phyloP scores from a whole-genome alignment of 2,329 filamentous ascomycete species.

The Colletotrichum sublineola region DNA sequence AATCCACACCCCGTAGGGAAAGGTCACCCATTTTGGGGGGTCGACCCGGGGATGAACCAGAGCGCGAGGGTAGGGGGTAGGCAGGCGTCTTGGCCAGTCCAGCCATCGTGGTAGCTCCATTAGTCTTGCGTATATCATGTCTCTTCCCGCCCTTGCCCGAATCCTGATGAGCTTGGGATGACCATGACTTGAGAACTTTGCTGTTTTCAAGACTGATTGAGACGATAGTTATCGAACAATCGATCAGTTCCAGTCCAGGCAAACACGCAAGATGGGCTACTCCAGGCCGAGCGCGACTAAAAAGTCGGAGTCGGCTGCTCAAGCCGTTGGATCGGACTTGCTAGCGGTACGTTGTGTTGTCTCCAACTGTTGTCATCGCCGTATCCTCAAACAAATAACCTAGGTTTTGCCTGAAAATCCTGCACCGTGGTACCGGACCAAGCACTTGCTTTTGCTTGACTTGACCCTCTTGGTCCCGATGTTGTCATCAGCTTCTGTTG shows the following conservation, averaged over 20 bases:
- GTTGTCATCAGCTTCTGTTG: slow-evolving; percentile 57
- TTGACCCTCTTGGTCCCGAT: slow-evolving; percentile 58
- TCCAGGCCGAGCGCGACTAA: slow-evolving; percentile 22
- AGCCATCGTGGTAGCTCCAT: neutral
- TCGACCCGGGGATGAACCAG: slow-evolving; percentile 29
- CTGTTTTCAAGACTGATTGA: slow-evolving; percentile 18
- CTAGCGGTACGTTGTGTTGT: slow-evolving; percentile 18
- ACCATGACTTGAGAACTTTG: slow-evolving; percentile 25
- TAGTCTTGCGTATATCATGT: slow-evolving; percentile 28
- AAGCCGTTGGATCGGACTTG: slow-evolving; percentile 35
- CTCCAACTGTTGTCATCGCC: neutral
- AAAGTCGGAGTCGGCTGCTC: slow-evolving; percentile 19
- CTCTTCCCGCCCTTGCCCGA: neutral
- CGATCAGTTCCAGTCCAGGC: slow-evolving; percentile 15
- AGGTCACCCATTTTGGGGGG: slow-evolving; percentile 15
- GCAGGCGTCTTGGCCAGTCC: neutral
- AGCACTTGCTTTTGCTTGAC: slow-evolving; percentile 59
- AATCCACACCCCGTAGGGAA: slow-evolving; percentile 36
- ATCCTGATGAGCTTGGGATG: neutral
- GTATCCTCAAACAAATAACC: slow-evolving; percentile 17
- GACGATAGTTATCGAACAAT: slow-evolving; percentile 3
- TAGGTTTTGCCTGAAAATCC: slow-evolving; percentile 57
- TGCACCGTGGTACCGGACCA: slow-evolving; percentile 57
- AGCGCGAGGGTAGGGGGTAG: neutral
- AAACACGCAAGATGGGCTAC: slow-evolving; percentile 27